Evolutionary conservation across 345 rosid genomes (phyloP), one percentile per base, ranked within the genome.

Genomic region (Alliaria petiolata): DNA sequence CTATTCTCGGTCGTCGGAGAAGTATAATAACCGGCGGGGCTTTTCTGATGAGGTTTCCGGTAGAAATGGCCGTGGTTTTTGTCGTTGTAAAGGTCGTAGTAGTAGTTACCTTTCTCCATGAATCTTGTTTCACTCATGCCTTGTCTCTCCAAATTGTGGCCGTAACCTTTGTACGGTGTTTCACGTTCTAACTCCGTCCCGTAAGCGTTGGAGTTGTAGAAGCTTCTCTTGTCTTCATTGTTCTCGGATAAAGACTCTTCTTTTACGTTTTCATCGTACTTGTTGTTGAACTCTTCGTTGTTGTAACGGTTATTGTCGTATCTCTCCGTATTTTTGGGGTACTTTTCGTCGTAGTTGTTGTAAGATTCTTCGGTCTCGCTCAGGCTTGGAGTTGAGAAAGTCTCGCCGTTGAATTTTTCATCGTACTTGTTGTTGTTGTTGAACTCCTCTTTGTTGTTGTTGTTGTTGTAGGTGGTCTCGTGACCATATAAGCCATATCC

Each of bases 71-170:
- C 76, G 62, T 78, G 68, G 75, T 70, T 79, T 26, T 28, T 64
- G 11, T 39, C 78, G 54, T 80, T 74, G 62, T 75, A 67, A 65
- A 64, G 70, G 34, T 80, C 82, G 62, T 74, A 49, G 8, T 38
- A 77, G 51, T 82, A 80, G 62, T 61, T 80, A 35, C 83, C 85
- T 44, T 82, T 80, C 59, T 53, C 83, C 83, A 82, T 49, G 76
- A 64, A 82, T 25, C 85, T 75, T 8, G 85, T 82, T 58, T 82
- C 83, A 28, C 85, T 82, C 83, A 80, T 74, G 17, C 83, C 83
- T 75, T 75, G 78, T 67, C 72, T 80, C 74, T 79, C 79, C 17
- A 63, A 31, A 1, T 74, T 69, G 49, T 74, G 70, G 62, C 61
- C 65, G 51, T 79, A 65, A 25, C 76, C 76, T 60, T 67, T 72